Evolutionary conservation across 2,329 filamentous ascomycete species (phyloP).

Genomic region (Metarhizium rileyi): DNA sequence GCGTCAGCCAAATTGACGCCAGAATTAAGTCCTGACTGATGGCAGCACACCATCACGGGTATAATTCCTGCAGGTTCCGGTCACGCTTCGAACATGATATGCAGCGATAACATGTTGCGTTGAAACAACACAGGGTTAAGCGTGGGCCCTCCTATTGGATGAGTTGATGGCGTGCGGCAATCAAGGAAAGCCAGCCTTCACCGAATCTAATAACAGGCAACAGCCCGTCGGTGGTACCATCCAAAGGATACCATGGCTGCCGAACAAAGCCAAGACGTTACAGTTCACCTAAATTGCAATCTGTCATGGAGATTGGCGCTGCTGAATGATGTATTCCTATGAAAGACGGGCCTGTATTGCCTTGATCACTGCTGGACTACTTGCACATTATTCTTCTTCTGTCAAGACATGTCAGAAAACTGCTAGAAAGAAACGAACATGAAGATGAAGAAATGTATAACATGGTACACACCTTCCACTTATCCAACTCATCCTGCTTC

Average conservation of each 20-base stretch:
- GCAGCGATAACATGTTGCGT: not conserved
- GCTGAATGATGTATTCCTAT: not conserved
- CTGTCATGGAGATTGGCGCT: not conserved
- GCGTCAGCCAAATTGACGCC: not conserved
- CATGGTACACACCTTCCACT: conserved; percentile 79
- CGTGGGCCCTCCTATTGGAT: not conserved
- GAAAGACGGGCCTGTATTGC: conserved; percentile 5
- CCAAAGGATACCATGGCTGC: not conserved
- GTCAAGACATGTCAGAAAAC: conserved; percentile 10
- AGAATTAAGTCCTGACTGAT: not conserved
- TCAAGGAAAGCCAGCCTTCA: not conserved
- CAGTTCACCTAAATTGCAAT: not conserved
- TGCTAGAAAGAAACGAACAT: not conserved
- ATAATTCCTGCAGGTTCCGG: not conserved
- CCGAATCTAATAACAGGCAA: not conserved
- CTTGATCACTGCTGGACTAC: conserved; percentile 62
- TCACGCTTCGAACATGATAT: conserved; percentile 1
- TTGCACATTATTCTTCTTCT: conserved; percentile 88
- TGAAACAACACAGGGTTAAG: not conserved
- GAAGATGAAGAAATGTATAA: not conserved
- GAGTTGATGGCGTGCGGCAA: not conserved
- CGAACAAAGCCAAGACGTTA: not conserved
- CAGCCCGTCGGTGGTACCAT: too few relatives aligned
- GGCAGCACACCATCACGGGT: not conserved
- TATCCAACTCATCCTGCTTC: conserved; percentile 92